Conservation (phyloP, 139 green algal species). For the Picochlorum sp. region DNA sequence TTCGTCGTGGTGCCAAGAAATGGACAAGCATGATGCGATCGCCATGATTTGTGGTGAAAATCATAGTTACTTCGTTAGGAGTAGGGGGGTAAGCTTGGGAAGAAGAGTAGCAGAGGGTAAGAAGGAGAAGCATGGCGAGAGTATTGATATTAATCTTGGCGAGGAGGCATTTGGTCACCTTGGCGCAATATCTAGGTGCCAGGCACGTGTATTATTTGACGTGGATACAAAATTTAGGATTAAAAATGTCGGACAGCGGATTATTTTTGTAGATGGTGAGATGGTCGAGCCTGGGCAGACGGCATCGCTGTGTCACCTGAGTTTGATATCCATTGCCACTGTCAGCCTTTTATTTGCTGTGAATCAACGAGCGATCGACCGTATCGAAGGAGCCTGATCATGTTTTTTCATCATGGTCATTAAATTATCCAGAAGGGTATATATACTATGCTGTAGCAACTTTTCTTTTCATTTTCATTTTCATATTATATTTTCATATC, state of each 20-base stretch:
- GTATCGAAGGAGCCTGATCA: too few relatives aligned
- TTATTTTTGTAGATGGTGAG: constrained; percentile 25
- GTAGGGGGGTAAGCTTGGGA: constrained; percentile 23
- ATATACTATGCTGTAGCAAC: too few relatives aligned
- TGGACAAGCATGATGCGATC: constrained; percentile 32
- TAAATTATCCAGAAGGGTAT: too few relatives aligned
- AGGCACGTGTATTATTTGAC: constrained; percentile 31
- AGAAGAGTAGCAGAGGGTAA: constrained; percentile 10
- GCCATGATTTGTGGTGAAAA: constrained; percentile 19
- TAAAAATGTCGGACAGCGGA: constrained; percentile 18
- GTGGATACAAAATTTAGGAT: constrained; percentile 48
- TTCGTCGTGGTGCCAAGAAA: constrained; percentile 6
- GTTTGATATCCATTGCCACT: constrained; percentile 25
- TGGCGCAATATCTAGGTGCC: constrained; percentile 30
- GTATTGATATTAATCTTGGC: constrained; percentile 40
- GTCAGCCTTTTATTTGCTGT: constrained; percentile 37
- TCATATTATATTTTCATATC: too few relatives aligned
- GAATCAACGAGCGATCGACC: constrained; percentile 11
- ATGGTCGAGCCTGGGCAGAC: constrained; percentile 10
- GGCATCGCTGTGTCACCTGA: constrained; percentile 28
- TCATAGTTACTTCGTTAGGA: constrained; percentile 23
- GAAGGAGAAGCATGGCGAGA: neutral
- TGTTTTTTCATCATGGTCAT: too few relatives aligned
- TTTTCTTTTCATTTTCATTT: too few relatives aligned
- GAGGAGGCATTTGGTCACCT: neutral